These are phyloP conservation scores for Cladorrhinum sp. DNA, from an alignment of 2,329 filamentous ascomycete genomes.

Conservation along the genomic window DNA sequence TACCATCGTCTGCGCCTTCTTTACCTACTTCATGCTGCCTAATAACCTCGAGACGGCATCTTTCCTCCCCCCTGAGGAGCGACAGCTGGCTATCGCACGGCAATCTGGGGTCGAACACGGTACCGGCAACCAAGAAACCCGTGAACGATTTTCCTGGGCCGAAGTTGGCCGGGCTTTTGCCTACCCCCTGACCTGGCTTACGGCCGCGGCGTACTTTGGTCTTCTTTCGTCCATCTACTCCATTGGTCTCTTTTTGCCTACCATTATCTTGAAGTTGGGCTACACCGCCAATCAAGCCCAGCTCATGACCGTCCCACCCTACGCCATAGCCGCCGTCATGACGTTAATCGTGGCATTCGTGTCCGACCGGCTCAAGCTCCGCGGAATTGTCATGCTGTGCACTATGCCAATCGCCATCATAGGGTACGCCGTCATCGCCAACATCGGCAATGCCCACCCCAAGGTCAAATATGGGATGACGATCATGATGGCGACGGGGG, in stretches of 20 bases:
- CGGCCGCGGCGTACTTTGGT: constrained; percentile 43
- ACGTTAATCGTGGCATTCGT: constrained; percentile 47
- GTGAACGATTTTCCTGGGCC: constrained; percentile 58
- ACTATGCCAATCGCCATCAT: constrained; percentile 62
- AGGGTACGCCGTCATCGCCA: constrained; percentile 63
- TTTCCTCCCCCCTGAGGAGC: constrained; percentile 46
- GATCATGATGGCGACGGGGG: constrained; percentile 63
- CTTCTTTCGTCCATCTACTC: constrained; percentile 54
- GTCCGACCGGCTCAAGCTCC: constrained; percentile 58
- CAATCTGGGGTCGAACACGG: constrained; percentile 46
- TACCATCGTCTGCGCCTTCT: constrained; percentile 51
- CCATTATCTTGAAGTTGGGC: constrained; percentile 53
- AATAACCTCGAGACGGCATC: constrained; percentile 55
- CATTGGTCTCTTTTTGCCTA: constrained; percentile 59
- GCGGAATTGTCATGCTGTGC: constrained; percentile 61
- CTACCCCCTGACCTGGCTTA: constrained; percentile 30
- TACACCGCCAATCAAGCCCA: constrained; percentile 55
- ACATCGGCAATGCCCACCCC: constrained; percentile 43
- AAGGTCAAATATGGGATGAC: constrained; percentile 61
- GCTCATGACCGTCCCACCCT: constrained; percentile 64
- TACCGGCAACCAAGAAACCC: constrained; percentile 62
- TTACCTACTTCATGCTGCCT: constrained; percentile 59
- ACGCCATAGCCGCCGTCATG: constrained; percentile 46
- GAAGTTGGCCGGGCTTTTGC: constrained; percentile 65
- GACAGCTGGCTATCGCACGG: constrained; percentile 47